phyloP scores from a whole-genome alignment of 169 alveolate genomes.

The Eimeria praecox region DNA sequence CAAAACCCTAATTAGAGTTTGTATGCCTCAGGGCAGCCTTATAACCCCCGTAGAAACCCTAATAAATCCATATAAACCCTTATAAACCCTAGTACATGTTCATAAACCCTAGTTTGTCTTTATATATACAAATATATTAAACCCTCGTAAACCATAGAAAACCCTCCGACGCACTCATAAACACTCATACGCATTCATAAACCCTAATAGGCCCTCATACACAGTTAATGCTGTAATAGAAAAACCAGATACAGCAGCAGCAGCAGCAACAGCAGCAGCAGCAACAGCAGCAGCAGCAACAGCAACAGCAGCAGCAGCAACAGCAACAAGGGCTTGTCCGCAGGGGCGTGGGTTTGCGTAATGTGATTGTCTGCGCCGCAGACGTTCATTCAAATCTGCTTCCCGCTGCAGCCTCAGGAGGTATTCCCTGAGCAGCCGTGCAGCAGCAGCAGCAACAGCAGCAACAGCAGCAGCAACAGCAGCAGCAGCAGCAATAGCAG shows the following conservation, averaged over 20 bases:
- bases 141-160: neutral
- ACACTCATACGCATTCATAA: neutral
- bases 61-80: too few species aligned
- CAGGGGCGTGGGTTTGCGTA: neutral
- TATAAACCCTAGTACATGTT: too few species aligned
- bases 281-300: neutral
- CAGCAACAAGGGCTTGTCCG: neutral
- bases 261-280: neutral
- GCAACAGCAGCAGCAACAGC: neutral
- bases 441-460: slow-evolving; percentile 1
- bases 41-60: too few species aligned
- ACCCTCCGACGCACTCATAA: too few species aligned
- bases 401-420: slow-evolving; percentile 24
- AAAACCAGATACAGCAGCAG: neutral
- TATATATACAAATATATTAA: too few species aligned
- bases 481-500: neutral
- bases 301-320: neutral
- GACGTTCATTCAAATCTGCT: slow-evolving; percentile 33
- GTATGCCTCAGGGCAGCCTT: too few species aligned
- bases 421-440: neutral
- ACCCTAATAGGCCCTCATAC: neutral
- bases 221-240: too few species aligned
- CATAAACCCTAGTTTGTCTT: too few species aligned
- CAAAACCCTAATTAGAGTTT: too few species aligned
- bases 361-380: slow-evolving; percentile 17